Conservation (phyloP, 495 filamentous ascomycete genomes). For the Margaritispora aquatica region DNA sequence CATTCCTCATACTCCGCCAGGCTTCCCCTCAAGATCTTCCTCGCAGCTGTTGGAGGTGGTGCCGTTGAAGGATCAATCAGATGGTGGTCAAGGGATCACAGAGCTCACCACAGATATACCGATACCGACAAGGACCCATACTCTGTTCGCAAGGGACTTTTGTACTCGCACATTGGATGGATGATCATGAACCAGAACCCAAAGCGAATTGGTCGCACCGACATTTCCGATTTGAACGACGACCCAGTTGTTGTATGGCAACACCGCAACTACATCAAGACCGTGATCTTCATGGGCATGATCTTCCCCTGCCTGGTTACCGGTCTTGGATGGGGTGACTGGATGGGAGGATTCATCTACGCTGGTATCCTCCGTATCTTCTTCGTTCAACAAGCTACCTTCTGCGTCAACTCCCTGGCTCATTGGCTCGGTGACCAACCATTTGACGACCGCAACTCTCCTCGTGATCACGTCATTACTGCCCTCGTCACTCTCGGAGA, state of each 20-base stretch:
- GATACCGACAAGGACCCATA: slow-evolving; percentile 99
- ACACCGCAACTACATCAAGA: slow-evolving; percentile 88
- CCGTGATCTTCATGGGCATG: slow-evolving; percentile 81
- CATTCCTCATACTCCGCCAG: slow-evolving; percentile 93
- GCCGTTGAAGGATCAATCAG: slow-evolving; percentile 93
- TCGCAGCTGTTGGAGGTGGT: slow-evolving; percentile 87
- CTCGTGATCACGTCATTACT: slow-evolving; percentile 93
- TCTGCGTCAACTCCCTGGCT: slow-evolving; percentile 98
- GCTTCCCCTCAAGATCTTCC: slow-evolving; percentile 82
- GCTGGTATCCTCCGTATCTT: slow-evolving; percentile 93
- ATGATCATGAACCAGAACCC: slow-evolving; percentile 96
- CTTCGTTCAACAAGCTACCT: slow-evolving; percentile 98
- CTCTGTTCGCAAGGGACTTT: slow-evolving; percentile 93
- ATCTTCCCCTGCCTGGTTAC: slow-evolving; percentile 76
- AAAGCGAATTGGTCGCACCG: slow-evolving; percentile 87
- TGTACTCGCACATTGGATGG: slow-evolving; percentile 93
- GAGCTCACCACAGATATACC: slow-evolving; percentile 97
- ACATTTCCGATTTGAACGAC: slow-evolving; percentile 95
- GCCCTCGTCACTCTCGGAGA: slow-evolving; percentile 94
- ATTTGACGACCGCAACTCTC: slow-evolving; percentile 98
- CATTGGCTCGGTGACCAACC: slow-evolving; percentile 99
- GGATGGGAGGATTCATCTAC: slow-evolving; percentile 87
- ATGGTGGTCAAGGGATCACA: slow-evolving; percentile 97
- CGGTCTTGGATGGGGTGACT: slow-evolving; percentile 88
- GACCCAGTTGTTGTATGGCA: slow-evolving; percentile 93